Base-by-base conservation (phyloP, 768 basidiomycete species). In the Termitomyces heimii region DNA sequence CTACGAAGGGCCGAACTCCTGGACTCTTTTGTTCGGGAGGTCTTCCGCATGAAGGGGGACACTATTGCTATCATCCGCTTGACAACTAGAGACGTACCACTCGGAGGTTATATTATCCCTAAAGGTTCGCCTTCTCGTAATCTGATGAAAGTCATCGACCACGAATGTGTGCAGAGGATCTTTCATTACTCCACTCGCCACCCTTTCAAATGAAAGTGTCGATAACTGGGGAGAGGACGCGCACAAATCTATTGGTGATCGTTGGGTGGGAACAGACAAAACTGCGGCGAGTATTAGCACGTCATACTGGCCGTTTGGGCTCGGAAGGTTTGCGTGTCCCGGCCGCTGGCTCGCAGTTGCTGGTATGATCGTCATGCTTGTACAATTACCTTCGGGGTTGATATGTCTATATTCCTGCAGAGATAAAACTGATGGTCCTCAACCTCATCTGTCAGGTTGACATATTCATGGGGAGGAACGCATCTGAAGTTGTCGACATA, bases 11-110 rank as follows among this genome's bases (percentile, higher is more conserved):
- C 57, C 7, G 53, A 58, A 44, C 37, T 40, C 32, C n/a, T 58
- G 46, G 57, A 58, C 28, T 58, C 57, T 2, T 58, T 58, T n/a
- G 32, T 58, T 31, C 53, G 57, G 14, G 57, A 58, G 29, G 57
- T 58, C 28, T 32, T 58, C 3, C 46, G 53, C 7, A 54, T 39
- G 53, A 58, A 58, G 34, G 57, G 57, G 0, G 57, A 58, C 32
- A 58, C 57, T 7, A 42, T 58, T 16, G 53, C 53, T 28, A 24
- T 58, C 2, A 22, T 54, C 53, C 57, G 57, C 1, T 39, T 34
- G 8, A 58, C 53, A 3, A 58, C 57, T 13, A 47, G 42, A n/a
- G 57, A 58, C 18, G 53, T 54, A 7, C 57, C 53, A 7, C 57
- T 58, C 2, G 57, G 57, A 1, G 53, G 53, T 5, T 58, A 58